Percentiles rank a stretch among this genome's conserved stretches.
These are phyloP conservation scores for Phytopythium vexans DNA, from an alignment of 352 stramenopile species.

Conservation along the genomic window DNA sequence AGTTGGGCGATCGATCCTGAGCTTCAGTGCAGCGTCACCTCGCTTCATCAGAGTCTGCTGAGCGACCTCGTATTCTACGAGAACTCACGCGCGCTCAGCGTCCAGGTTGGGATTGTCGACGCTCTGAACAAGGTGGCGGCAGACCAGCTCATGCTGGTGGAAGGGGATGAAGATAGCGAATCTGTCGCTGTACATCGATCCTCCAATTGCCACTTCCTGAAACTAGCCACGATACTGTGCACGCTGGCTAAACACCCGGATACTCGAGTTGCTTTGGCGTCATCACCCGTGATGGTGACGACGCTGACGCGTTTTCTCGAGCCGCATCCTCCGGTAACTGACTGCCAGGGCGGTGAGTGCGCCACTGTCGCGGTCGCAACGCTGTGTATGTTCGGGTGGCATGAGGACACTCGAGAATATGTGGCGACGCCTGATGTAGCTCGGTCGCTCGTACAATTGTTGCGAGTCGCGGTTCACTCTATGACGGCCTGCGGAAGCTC, in stretches of 20 bases:
- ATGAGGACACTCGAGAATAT: slow-evolving; percentile 40
- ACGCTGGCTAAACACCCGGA: slow-evolving; percentile 43
- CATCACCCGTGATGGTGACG: slow-evolving; percentile 21
- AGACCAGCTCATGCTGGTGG: slow-evolving; percentile 15
- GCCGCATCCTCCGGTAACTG: slow-evolving; percentile 14
- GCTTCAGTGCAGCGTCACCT: slow-evolving; percentile 8
- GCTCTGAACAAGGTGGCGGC: slow-evolving; percentile 29
- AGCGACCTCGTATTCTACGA: slow-evolving; percentile 50
- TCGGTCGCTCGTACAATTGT: not conserved
- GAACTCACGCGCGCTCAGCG: slow-evolving; percentile 44
- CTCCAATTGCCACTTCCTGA: slow-evolving; percentile 3
- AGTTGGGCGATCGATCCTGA: not conserved
- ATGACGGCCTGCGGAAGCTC: too few species aligned
- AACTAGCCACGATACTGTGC: slow-evolving; percentile 51
- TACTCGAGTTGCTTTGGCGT: slow-evolving; percentile 39
- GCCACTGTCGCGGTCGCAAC: slow-evolving; percentile 40
- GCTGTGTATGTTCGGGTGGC: slow-evolving; percentile 56
- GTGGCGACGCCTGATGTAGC: slow-evolving; percentile 6
- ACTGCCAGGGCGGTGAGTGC: slow-evolving; percentile 26
- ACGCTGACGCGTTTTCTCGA: slow-evolving; percentile 35
- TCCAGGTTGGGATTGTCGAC: slow-evolving; percentile 54
- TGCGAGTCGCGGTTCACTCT: not conserved
- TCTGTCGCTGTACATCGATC: slow-evolving; percentile 1
- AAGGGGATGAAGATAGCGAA: slow-evolving; percentile 7
- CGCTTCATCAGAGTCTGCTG: slow-evolving; percentile 43